A percentile compares a stretch with the other conserved stretches of the same genome.
These are phyloP conservation scores for Hymenoscyphus fraxineus DNA, from an alignment of 2,329 filamentous ascomycete genomes.

Conservation along the genomic window DNA sequence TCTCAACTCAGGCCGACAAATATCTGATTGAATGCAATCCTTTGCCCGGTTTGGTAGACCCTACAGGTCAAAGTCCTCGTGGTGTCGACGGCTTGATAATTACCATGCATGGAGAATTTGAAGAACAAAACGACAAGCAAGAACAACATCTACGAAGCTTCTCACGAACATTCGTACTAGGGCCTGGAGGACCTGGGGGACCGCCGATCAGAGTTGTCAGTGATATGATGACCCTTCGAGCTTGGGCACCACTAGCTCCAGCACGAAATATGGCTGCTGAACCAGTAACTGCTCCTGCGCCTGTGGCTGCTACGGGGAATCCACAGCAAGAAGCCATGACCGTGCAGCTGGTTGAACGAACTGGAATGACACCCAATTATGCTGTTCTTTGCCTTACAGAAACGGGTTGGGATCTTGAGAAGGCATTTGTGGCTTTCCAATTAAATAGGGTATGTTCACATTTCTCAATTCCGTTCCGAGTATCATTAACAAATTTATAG, in stretches of 20 bases:
- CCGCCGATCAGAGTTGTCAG: slow-evolving; percentile 66
- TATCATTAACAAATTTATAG: slow-evolving; percentile 9
- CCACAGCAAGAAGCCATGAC: slow-evolving; percentile 63
- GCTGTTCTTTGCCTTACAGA: slow-evolving; percentile 77
- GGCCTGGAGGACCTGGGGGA: slow-evolving; percentile 63
- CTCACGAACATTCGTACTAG: slow-evolving; percentile 75
- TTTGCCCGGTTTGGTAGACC: slow-evolving; percentile 67
- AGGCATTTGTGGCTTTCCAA: slow-evolving; percentile 71
- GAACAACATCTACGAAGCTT: slow-evolving; percentile 69
- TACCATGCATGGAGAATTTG: slow-evolving; percentile 78
- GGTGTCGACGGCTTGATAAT: slow-evolving; percentile 78
- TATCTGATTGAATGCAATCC: slow-evolving; percentile 82
- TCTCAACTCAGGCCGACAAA: slow-evolving; percentile 62
- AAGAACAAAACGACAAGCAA: slow-evolving; percentile 61
- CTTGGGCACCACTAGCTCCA: slow-evolving; percentile 51
- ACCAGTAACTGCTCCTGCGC: background rate
- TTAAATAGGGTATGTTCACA: slow-evolving; percentile 60
- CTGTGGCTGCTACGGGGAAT: slow-evolving; percentile 28
- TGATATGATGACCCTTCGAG: slow-evolving; percentile 72
- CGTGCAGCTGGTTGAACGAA: slow-evolving; percentile 70
- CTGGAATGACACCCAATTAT: slow-evolving; percentile 75
- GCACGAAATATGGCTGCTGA: slow-evolving; percentile 10
- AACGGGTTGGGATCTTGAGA: slow-evolving; percentile 74
- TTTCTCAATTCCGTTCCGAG: background rate
- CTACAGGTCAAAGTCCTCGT: slow-evolving; percentile 54